Base-by-base conservation (phyloP, 225 moss, liverwort and hornwort species). In the Marchantia polymorpha region DNA sequence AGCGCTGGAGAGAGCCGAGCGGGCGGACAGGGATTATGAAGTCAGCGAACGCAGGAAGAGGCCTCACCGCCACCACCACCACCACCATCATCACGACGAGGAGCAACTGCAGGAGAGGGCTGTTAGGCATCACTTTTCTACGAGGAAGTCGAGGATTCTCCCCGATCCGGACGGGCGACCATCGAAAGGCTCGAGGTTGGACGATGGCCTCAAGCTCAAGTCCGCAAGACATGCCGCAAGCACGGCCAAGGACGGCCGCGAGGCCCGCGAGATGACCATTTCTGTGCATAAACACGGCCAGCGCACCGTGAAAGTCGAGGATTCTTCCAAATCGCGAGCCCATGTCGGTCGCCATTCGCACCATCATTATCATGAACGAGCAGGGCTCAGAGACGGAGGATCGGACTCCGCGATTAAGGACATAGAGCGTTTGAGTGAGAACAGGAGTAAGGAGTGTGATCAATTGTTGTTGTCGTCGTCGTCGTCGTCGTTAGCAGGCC, bases 281-380 rank as follows among this genome's bases (percentile, higher is more conserved):
- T 87, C 80, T 22, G 61, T 22, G 22, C 81, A 81, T 27, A 82
- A 83, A 52, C 56, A 80, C 52, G 79, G 83, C 17, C 75, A 83
- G 81, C 81, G 81, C 12, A 77, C 50, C 27, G 81, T 86, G 74
- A 83, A 83, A 69, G 86, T 81, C 17, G 86, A 86, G 55, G 86
- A 86, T 10, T 69, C 61, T 64, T 68, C 72, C 25, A 78, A 68
- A 74, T 60, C 48, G 71, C 77, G 81, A 72, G 79, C 75, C 49
- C 17, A 15, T 64, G 71, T 49, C 50, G 48, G 71, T 72, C 85
- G 85, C 3, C 59, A 74, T 30, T 30, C 27, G 52, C 81, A 81
- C 59, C 39, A 39, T 39, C 39, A 39, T 39, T 39, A 5, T 49
- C 74, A 73, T 75, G 84, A 69, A 81, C 52, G 64, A 73, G 82